phyloP scores from a whole-genome alignment of 371 early-diverging fungal genomes.

The Mucor sp. region DNA sequence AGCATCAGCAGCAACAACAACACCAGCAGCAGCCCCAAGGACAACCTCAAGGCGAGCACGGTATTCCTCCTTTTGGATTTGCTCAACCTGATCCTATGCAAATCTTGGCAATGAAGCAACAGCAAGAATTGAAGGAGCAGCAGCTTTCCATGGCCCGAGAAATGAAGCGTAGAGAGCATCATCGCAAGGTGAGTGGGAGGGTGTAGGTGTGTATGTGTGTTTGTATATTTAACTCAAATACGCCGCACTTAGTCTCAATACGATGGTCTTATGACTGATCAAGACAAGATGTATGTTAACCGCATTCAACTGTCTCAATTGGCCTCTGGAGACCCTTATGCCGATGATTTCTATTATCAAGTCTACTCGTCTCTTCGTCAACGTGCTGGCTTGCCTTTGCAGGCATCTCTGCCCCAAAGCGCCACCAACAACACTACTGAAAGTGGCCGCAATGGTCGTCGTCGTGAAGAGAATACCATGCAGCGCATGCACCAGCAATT shows the following conservation, averaged over 20 bases:
- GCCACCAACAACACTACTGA: slow-evolving; percentile 4
- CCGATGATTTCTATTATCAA: slow-evolving; percentile 95
- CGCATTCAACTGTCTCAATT: slow-evolving; percentile 92
- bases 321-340: slow-evolving; percentile 86
- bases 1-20: neutral
- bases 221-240: neutral
- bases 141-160: slow-evolving; percentile 40
- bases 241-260: slow-evolving; percentile 63
- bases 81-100: slow-evolving; percentile 33
- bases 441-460: slow-evolving; percentile 13
- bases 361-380: slow-evolving; percentile 80
- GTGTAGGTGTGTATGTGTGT: neutral
- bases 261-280: slow-evolving; percentile 87
- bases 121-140: slow-evolving; percentile 32
- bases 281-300: slow-evolving; percentile 91
- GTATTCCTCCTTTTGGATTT: slow-evolving; percentile 20
- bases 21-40: slow-evolving; percentile 9
- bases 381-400: slow-evolving; percentile 53
- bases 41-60: slow-evolving; percentile 4
- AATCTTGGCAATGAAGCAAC: slow-evolving; percentile 31
- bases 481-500: slow-evolving; percentile 91
- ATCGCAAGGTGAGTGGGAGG: slow-evolving; percentile 36
- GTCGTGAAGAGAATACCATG: slow-evolving; percentile 59
- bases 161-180: slow-evolving; percentile 47
- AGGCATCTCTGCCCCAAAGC: slow-evolving; percentile 12